phyloP scores from a whole-genome alignment of 805 yeast genomes.

The Candida maltosa region DNA sequence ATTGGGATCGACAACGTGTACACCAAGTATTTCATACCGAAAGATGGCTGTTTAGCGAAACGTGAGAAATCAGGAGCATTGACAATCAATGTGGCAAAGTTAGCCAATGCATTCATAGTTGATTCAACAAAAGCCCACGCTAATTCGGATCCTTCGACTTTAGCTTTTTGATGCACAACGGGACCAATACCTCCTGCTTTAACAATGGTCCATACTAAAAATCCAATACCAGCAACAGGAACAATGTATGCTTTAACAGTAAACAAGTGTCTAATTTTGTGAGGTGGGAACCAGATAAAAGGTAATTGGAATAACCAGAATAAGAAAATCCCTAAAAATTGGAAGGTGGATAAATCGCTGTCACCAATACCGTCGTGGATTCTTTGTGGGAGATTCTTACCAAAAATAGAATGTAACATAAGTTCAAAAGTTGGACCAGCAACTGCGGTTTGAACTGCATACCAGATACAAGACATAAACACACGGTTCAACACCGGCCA shows the following conservation, averaged over 20 bases:
- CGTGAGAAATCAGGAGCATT: conserved; percentile 90
- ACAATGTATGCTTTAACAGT: conserved; percentile 75
- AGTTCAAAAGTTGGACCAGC: conserved; percentile 79
- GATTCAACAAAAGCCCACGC: conserved; percentile 84
- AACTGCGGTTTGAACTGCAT: conserved; percentile 79
- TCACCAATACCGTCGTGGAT: conserved; percentile 61
- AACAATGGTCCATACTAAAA: conserved; percentile 78
- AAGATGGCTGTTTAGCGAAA: conserved; percentile 54
- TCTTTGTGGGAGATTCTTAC: conserved; percentile 55
- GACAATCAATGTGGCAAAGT: conserved; percentile 83
- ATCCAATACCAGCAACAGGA: conserved; percentile 81
- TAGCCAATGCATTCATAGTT: conserved; percentile 77
- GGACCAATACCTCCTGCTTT: conserved; percentile 81
- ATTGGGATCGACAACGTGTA: conserved; percentile 66
- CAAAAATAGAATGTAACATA: conserved; percentile 75
- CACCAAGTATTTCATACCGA: conserved; percentile 36
- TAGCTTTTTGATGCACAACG: conserved; percentile 51
- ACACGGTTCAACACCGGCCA: conserved; percentile 91
- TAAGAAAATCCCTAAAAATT: conserved; percentile 71
- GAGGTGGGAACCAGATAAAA: conserved; percentile 78
- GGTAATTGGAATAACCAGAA: conserved; percentile 83
- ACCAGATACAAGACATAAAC: conserved; percentile 86
- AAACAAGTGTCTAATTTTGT: conserved; percentile 77
- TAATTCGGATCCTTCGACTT: conserved; percentile 55
- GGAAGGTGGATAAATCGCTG: conserved; percentile 66